These are phyloP conservation scores for Auricularia heimuer DNA, from an alignment of 768 basidiomycete species.

Conservation along the genomic window DNA sequence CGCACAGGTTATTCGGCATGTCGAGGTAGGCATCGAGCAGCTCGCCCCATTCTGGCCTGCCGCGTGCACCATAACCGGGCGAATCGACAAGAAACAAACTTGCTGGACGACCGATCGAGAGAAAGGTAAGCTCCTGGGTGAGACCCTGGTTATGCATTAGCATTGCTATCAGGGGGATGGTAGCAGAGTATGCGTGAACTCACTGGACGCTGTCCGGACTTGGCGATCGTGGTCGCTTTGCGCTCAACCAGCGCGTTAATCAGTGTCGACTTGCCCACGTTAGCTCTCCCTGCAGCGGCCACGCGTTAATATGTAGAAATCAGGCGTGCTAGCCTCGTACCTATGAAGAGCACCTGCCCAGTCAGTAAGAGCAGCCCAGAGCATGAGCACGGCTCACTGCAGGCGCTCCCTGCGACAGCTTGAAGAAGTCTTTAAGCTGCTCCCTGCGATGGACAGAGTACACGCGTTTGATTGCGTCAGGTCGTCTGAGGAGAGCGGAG, in stretches of 20 bases:
- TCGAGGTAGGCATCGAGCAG: conserved; percentile 57
- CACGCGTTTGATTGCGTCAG: background rate
- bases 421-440: background rate
- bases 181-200: background rate
- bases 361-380: background rate
- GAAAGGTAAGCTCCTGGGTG: conserved; percentile 67
- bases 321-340: background rate
- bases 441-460: background rate
- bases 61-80: conserved; percentile 70
- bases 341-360: background rate
- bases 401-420: background rate
- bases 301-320: conserved; percentile 5
- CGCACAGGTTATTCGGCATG: conserved; percentile 48
- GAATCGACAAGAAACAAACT: conserved; percentile 65
- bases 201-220: conserved; percentile 61
- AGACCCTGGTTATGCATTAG: conserved; percentile 39
- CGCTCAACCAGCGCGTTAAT: conserved; percentile 59
- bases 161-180: background rate
- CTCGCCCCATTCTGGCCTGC: conserved; percentile 65
- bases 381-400: background rate
- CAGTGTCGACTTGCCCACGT: conserved; percentile 67
- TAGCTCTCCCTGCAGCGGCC: conserved; percentile 50
- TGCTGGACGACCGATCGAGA: conserved; percentile 44
- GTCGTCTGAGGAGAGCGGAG: background rate
- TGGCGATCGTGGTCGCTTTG: conserved; percentile 46